These are phyloP conservation scores for Eucalyptus dawsonii DNA, from an alignment of 345 rosid species.

Conservation along the genomic window DNA sequence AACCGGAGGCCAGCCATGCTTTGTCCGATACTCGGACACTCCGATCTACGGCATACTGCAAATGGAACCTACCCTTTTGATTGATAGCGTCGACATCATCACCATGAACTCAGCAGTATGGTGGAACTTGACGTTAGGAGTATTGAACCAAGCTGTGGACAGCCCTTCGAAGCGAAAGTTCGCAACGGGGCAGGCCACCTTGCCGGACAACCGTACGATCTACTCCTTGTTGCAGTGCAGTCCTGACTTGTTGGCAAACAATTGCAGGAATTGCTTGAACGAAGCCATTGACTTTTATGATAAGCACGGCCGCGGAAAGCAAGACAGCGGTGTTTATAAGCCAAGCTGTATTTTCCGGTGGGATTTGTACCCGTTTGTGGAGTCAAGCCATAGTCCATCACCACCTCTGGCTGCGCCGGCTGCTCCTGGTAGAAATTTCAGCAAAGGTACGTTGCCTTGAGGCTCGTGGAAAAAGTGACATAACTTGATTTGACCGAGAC, in stretches of 20 bases:
- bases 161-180: slow-evolving; percentile 14
- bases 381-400: background rate
- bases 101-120: slow-evolving; percentile 5
- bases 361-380: slow-evolving; percentile 34
- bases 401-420: background rate
- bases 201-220: background rate
- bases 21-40: slow-evolving; percentile 19
- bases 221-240: slow-evolving; percentile 38
- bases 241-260: slow-evolving; percentile 28
- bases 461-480: background rate
- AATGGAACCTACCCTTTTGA: background rate
- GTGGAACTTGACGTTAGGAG: slow-evolving; percentile 7
- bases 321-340: slow-evolving; percentile 14
- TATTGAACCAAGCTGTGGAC: background rate
- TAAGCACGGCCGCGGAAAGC: slow-evolving; percentile 1
- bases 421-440: background rate
- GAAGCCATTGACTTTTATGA: background rate
- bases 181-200: slow-evolving; percentile 11
- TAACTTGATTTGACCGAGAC: background rate
- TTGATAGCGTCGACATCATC: background rate
- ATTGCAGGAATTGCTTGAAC: slow-evolving; percentile 18
- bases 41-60: slow-evolving; percentile 11
- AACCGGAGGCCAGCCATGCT: slow-evolving; percentile 3
- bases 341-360: slow-evolving; percentile 43
- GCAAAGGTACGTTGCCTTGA: background rate